Conservation (phyloP, 768 basidiomycete genomes). For the Boletus patriciae region DNA sequence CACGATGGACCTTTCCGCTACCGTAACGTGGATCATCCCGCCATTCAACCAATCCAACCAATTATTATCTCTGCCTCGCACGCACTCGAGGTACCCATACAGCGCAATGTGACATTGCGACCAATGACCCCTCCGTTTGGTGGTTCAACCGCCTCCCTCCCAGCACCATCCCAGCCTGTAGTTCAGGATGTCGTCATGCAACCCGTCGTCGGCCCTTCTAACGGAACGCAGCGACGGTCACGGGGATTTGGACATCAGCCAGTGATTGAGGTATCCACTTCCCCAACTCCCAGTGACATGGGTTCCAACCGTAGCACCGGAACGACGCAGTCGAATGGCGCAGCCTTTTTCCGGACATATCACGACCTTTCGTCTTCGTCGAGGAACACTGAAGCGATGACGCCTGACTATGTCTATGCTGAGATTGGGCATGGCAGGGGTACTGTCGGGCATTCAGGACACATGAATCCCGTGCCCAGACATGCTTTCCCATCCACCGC, state of each 20-base stretch:
- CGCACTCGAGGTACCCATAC: slow-evolving; percentile 30
- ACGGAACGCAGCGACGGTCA: slow-evolving; percentile 39
- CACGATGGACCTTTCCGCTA: slow-evolving; percentile 32
- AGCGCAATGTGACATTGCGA: slow-evolving; percentile 29
- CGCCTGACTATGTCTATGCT: slow-evolving; percentile 72
- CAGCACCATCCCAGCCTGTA: slow-evolving; percentile 4
- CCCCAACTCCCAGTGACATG: slow-evolving; percentile 62
- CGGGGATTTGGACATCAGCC: slow-evolving; percentile 52
- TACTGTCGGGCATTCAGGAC: slow-evolving; percentile 26
- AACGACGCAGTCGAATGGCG: slow-evolving; percentile 54
- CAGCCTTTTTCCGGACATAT: slow-evolving; percentile 62
- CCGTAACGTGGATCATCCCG: slow-evolving; percentile 13
- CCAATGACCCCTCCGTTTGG: slow-evolving; percentile 13
- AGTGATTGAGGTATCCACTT: slow-evolving; percentile 59
- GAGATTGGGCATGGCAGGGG: slow-evolving; percentile 78
- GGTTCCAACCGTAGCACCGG: slow-evolving; percentile 54
- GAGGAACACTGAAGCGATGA: slow-evolving; percentile 55
- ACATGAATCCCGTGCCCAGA: slow-evolving; percentile 20
- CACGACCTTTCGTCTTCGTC: slow-evolving; percentile 45
- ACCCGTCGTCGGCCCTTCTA: slow-evolving; percentile 37
- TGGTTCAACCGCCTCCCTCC: slow-evolving; percentile 1
- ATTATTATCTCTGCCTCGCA: slow-evolving; percentile 10
- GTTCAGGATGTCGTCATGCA: slow-evolving; percentile 33
- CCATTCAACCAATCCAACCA: slow-evolving; percentile 14
- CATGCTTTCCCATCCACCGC: slow-evolving; percentile 23